phyloP scores from a whole-genome alignment of 768 basidiomycete genomes.

The Tubosaeta sp. region DNA sequence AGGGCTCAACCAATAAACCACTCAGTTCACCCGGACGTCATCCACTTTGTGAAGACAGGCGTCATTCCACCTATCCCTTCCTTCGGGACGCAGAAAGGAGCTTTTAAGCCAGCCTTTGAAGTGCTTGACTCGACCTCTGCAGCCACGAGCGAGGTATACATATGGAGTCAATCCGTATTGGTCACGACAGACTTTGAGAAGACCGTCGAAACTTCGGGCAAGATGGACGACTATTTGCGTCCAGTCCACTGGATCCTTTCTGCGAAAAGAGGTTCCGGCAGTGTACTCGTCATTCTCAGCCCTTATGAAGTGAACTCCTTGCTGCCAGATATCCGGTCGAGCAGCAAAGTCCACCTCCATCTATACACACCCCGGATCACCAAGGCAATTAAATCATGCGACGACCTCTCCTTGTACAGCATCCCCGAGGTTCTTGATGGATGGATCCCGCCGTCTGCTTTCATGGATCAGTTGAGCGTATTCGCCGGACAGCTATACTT shows the following conservation, averaged over 20 bases:
- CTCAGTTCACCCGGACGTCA: constrained; percentile 18
- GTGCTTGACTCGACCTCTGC: too few species aligned
- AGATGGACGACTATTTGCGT: constrained; percentile 31
- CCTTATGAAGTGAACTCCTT: constrained; percentile 37
- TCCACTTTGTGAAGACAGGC: constrained; percentile 29
- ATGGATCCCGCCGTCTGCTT: constrained; percentile 10
- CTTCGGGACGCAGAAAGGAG: too few species aligned
- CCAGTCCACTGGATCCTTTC: constrained; percentile 44
- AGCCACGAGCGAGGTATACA: constrained; percentile 11
- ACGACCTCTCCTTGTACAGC: constrained; percentile 25
- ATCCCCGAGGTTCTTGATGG: constrained; percentile 17
- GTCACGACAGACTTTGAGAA: constrained; percentile 15
- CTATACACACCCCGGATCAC: constrained; percentile 34
- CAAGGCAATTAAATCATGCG: constrained; percentile 26
- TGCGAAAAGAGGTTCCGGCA: constrained; percentile 29
- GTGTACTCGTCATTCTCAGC: constrained; percentile 39
- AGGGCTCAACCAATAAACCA: constrained; percentile 22
- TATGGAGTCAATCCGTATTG: constrained; percentile 17
- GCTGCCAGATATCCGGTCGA: constrained; percentile 34
- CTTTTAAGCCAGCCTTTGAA: too few species aligned
- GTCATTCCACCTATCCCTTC: constrained; percentile 10
- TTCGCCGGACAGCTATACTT: constrained; percentile 46
- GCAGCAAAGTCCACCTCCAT: constrained; percentile 36
- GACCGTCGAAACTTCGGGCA: constrained; percentile 4
- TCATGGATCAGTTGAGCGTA: constrained; percentile 36